Evolutionary conservation across 2,329 filamentous ascomycete genomes (phyloP), one percentile per base, ranked within the genome.

Genomic region (Lachnellula occidentalis): DNA sequence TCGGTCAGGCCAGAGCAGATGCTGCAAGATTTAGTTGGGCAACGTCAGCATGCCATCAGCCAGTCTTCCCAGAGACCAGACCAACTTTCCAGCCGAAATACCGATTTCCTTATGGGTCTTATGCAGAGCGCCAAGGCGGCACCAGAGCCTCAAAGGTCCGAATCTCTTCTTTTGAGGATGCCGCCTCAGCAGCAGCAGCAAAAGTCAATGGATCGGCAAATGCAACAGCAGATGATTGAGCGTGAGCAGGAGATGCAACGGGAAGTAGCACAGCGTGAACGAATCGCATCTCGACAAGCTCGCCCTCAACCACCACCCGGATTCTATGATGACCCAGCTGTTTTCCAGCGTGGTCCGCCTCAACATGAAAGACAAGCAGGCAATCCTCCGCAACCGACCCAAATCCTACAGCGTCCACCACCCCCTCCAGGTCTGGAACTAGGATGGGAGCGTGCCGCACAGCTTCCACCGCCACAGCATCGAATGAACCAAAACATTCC

Each of bases 71-170:
- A 68, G 6, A 74, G 78, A 34, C 69, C 72, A 36, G 78, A 81
- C 50, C 74, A 74, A 56, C 62, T 70, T 53, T 75, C 73, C 47
- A 78, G 74, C 67, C 62, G 62, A 14, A 63, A 64, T 55, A 65
- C 87, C n/a, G 88, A 95, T 60, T 92, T 94, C 68, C 74, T 96
- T 48, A 88, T 95, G 71, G 88, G 85, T 58, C 78, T 96, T 31
- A 94, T 96, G 88, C 82, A 86, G 62, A 70, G 72, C 58, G 67
- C 70, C 21, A 76, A 78, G 55, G 73, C 72, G 37, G 73, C 71
- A 3, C 74, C 78, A 17, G 79, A 83, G 27, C 69, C 72, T 5
- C 77, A 77, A 39, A 72, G 76, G 57, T 73, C 74, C 34, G 81
- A 83, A 50, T 79, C 80, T 53, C 66, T 76, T 47, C 67, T 80